Evolutionary conservation across 2,329 filamentous ascomycete species (phyloP), one percentile per base, ranked within the genome.

Genomic region (Sporothrix phasma): DNA sequence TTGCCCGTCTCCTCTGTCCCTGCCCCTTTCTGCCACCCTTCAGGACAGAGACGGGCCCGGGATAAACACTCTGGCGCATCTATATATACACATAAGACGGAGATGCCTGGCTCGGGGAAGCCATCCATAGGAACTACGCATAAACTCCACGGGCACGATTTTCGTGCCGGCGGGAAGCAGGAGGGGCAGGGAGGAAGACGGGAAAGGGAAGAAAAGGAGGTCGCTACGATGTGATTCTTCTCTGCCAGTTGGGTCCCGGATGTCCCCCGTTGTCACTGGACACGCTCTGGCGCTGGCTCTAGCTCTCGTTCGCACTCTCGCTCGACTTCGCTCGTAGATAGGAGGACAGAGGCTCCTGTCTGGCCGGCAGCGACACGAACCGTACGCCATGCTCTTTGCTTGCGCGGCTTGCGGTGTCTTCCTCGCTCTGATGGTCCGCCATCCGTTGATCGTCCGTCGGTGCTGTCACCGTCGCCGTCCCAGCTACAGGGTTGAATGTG

Each of bases 401-500:
- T n/a, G n/a, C n/a, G n/a, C n/a, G n/a, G n/a, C n/a, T 17, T 43
- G 56, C 24, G 56, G 45, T 39, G 7, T 26, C 39, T 29, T 34
- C 15, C 51, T 24, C 56, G 15, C 51, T 24, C 56, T 39, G 43
- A 22, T 59, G 24, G 24, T 17, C 39, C 34, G 26, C 34, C 24
- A 26, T 46, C 54, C 71, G 69, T 70, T 69, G 71, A 72, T 74
- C 69, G 73, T 72, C 74, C 73, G 73, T 73, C 31, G 19, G 31
- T 46, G 39, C 45, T 43, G 31, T 47, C 29, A 54, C 51, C 51
- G 29, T 49, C 61, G 73, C 73, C 71, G 70, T 73, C 72, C 74
- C 75, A 73, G 70, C 72, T 72, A 75, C 75, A 77, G 76, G 74
- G 75, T 73, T 74, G 72, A 72, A 71, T 71, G 73, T 72, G 77